Evolutionary conservation across 2,329 filamentous ascomycete species (phyloP), one percentile per base, ranked within the genome.

Genomic region (Aureobasidium mangrovei): DNA sequence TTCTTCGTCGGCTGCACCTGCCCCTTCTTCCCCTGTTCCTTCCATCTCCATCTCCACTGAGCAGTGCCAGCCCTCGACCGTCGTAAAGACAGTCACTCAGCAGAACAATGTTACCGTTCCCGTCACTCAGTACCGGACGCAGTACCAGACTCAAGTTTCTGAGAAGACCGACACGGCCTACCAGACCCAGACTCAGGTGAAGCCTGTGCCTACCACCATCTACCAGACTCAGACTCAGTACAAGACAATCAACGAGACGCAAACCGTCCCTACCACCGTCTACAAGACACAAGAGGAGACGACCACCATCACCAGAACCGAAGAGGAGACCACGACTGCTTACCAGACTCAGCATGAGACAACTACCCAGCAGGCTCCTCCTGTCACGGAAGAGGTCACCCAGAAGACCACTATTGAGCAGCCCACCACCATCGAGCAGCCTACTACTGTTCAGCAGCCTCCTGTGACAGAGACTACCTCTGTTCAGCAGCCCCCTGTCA

Each of bases 41-140:
- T 32, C 33, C 4, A 29, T n/a, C n/a, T 8, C 33, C 33, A 36
- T 42, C 2, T 43, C 31, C 24, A 52, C 38, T 18, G 32, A 41
- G 29, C 48, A 52, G 9, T 38, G 36, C 26, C 24, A 40, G 27
- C 27, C 46, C 6, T 39, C 46, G 5, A 49, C 46, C 12, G 35
- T 39, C 7, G 46, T 39, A 24, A 40, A 49, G 46, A 49, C 46
- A 2, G 36, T 40, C 26, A 49, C 46, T 12, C 31, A 47, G 33
- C 41, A 43, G 41, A 47, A 47, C 44, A 38, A 47, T 10, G 44
- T 47, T 24, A 41, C 46, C 10, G 46, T 49, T 12, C 46, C 46
- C 3, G 46, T 49, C 7, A 49, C 38, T 4, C 5, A 40, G 26
- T 49, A 49, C 31, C 7, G 35, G 38, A 45, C 43, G 24, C 28